Conservation (phyloP, 1,139 yeast genomes). For the Pichiaceae sp. region DNA sequence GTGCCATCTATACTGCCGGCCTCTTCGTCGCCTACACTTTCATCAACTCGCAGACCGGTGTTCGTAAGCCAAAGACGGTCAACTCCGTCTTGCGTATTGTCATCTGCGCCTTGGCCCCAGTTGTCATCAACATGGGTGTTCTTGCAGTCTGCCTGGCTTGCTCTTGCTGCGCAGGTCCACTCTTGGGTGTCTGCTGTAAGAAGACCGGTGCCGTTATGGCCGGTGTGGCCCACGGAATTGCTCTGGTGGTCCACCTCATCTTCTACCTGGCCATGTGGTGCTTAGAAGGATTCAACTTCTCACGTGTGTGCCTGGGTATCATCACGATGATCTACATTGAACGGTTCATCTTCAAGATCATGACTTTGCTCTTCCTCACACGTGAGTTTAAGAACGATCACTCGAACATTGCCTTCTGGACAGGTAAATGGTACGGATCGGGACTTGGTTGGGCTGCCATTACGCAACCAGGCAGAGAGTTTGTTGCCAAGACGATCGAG, state of each 20-base stretch:
- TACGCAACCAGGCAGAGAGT: constrained; percentile 96
- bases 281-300: constrained; percentile 83
- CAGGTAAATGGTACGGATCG: constrained; percentile 97
- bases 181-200: constrained; percentile 92
- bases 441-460: constrained; percentile 94
- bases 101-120: constrained; percentile 87
- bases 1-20: constrained; percentile 80
- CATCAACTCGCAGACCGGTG: constrained; percentile 97
- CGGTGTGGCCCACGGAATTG: constrained; percentile 91
- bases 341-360: constrained; percentile 78
- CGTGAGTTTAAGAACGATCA: constrained; percentile 98
- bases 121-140: constrained; percentile 83
- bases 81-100: constrained; percentile 81
- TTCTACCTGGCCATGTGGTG: constrained; percentile 97
- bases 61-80: constrained; percentile 47
- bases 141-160: constrained; percentile 63
- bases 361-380: constrained; percentile 74
- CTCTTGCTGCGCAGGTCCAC: constrained; percentile 97
- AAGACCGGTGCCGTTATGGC: constrained; percentile 97
- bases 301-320: constrained; percentile 82
- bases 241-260: constrained; percentile 76
- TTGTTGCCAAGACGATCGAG: constrained; percentile 88
- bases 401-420: constrained; percentile 98
- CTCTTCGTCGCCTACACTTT: constrained; percentile 87
- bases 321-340: constrained; percentile 80